Conservation (phyloP, 495 filamentous ascomycete species). For the Amniculicola lignicola region DNA sequence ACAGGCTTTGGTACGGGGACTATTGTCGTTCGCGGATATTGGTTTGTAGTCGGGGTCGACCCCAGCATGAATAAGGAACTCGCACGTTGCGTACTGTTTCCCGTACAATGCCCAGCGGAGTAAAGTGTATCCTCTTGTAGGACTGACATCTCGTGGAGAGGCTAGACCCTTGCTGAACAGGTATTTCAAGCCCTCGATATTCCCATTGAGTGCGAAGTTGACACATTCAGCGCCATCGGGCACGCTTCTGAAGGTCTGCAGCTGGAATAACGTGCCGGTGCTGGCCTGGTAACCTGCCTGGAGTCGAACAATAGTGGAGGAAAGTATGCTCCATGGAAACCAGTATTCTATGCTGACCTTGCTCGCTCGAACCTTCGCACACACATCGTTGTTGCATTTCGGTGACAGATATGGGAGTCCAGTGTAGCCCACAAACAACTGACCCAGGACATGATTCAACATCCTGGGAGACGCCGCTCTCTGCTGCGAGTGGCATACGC, state of each 20-base stretch:
- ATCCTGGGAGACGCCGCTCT: constrained; percentile 3
- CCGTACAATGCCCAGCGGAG: constrained; percentile 38
- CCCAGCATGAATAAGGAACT: constrained; percentile 37
- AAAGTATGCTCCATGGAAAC: constrained; percentile 9
- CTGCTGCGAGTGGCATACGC: constrained; percentile 10
- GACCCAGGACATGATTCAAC: constrained; percentile 1
- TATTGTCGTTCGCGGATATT: constrained; percentile 27
- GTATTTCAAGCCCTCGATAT: constrained; percentile 33
- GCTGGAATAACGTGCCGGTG: constrained; percentile 5
- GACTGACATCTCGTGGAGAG: constrained; percentile 34
- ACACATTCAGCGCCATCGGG: constrained; percentile 26
- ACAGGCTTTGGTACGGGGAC: constrained; percentile 36
- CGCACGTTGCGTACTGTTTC: constrained; percentile 35
- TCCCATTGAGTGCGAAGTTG: constrained; percentile 31
- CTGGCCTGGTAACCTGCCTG: constrained; percentile 1
- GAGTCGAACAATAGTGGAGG: constrained; percentile 10
- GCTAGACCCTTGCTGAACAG: constrained; percentile 31
- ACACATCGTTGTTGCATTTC: constrained; percentile 9
- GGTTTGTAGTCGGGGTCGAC: constrained; percentile 39
- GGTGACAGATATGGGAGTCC: constrained; percentile 5
- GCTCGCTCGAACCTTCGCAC: constrained; percentile 2
- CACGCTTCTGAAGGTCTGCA: constrained; percentile 16
- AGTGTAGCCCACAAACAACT: constrained; percentile 8
- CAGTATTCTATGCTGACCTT: constrained; percentile 18
- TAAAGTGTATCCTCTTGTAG: constrained; percentile 31